These are phyloP conservation scores for Rusavskia elegans DNA, from an alignment of 495 filamentous ascomycete genomes.

Conservation along the genomic window DNA sequence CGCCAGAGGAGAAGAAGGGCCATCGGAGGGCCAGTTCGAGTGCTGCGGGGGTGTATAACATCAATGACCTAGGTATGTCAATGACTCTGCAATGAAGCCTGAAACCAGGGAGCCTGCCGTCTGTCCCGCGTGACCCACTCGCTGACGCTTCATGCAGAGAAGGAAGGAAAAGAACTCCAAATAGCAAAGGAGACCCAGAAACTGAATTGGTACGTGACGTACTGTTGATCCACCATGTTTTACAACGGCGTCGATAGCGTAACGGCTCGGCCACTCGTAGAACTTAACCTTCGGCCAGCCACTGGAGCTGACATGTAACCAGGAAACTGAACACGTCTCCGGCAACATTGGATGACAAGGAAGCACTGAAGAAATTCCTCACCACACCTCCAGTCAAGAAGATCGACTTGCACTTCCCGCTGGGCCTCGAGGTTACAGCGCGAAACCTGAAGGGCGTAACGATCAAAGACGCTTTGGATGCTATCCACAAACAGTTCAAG, in stretches of 20 bases:
- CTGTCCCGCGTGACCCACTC: neutral
- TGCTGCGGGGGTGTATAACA: constrained; percentile 55
- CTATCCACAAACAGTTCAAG: constrained; percentile 86
- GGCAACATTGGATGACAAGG: constrained; percentile 58
- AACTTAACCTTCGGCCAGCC: constrained; percentile 1
- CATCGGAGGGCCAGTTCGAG: constrained; percentile 54
- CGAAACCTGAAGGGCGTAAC: constrained; percentile 85
- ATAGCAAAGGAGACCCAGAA: constrained; percentile 81
- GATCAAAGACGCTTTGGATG: constrained; percentile 86
- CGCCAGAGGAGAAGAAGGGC: constrained; percentile 39
- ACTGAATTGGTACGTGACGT: constrained; percentile 61
- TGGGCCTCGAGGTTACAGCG: constrained; percentile 76
- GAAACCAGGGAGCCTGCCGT: too few species aligned
- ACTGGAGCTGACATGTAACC: neutral
- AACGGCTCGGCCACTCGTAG: neutral
- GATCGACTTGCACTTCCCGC: constrained; percentile 77
- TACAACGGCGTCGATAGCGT: neutral
- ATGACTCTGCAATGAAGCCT: neutral
- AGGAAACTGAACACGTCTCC: constrained; percentile 90
- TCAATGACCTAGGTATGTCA: constrained; percentile 61
- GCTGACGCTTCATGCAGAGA: constrained; percentile 34
- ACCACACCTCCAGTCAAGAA: constrained; percentile 74
- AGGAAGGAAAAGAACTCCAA: constrained; percentile 52
- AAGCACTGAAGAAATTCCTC: constrained; percentile 63
- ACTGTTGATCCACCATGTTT: neutral